A percentile compares a stretch with the other conserved stretches of the same genome.
Evolutionary conservation across 768 basidiomycete species (phyloP).

Genomic region (Mycena leptocephala): DNA sequence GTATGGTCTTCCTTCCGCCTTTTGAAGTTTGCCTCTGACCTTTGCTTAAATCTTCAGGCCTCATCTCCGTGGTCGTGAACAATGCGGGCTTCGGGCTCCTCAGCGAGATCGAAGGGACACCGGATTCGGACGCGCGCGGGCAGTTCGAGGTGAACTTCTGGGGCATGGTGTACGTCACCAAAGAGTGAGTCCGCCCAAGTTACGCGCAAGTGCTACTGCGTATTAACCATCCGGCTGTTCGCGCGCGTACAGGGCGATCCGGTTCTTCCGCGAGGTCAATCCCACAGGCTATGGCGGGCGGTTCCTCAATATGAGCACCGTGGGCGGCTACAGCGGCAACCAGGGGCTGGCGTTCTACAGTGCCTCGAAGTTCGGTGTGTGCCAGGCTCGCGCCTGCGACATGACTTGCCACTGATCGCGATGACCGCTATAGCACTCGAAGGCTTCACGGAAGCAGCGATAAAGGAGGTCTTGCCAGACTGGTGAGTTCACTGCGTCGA

Average conservation of each 20-base stretch:
- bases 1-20: too few species aligned
- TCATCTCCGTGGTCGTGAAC: constrained; percentile 63
- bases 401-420: too few species aligned
- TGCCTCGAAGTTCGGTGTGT: constrained; percentile 55
- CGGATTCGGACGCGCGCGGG: constrained; percentile 50
- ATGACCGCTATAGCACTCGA: too few species aligned
- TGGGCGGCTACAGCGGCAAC: constrained; percentile 50
- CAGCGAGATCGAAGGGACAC: constrained; percentile 54
- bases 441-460: too few species aligned
- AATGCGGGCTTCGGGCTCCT: constrained; percentile 59
- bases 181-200: constrained; percentile 43
- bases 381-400: too few species aligned
- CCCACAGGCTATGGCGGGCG: constrained; percentile 41
- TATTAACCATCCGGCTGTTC: too few species aligned
- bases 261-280: constrained; percentile 46
- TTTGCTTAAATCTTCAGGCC: too few species aligned
- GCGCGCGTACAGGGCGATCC: constrained; percentile 18
- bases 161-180: constrained; percentile 58
- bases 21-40: too few species aligned
- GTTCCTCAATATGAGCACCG: constrained; percentile 51
- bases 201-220: neutral
- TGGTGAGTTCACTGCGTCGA: too few species aligned
- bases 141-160: constrained; percentile 63
- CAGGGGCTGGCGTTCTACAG: constrained; percentile 50
- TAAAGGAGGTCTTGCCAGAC: too few species aligned